A percentile compares a stretch with the other conserved stretches of the same genome.
phyloP scores from a whole-genome alignment of 2,329 filamentous ascomycete genomes.

The Waltergamsia citrina region DNA sequence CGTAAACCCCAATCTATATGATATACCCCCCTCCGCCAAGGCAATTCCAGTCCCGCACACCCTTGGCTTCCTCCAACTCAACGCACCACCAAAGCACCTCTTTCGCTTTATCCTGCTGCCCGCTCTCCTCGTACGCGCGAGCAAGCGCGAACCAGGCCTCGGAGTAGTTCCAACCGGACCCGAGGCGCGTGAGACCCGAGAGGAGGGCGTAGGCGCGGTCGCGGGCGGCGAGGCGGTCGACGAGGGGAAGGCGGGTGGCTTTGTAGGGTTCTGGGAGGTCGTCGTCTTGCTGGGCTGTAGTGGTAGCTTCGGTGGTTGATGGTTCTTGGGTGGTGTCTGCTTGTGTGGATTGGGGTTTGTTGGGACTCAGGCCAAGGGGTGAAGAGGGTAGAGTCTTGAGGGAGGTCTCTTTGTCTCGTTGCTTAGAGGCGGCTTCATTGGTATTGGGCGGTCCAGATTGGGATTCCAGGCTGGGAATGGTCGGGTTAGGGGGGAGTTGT shows the following conservation, averaged over 20 bases:
- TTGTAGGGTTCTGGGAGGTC: slow-evolving; percentile 42
- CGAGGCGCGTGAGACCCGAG: slow-evolving; percentile 73
- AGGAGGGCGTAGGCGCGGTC: slow-evolving; percentile 83
- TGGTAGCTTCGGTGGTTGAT: neutral
- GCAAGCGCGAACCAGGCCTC: slow-evolving; percentile 92
- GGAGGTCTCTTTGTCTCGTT: slow-evolving; percentile 1
- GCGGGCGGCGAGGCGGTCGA: slow-evolving; percentile 79
- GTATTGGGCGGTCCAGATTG: slow-evolving; percentile 6
- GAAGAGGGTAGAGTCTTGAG: slow-evolving; percentile 25
- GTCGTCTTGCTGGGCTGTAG: slow-evolving; percentile 12
- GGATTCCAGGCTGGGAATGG: slow-evolving; percentile 33
- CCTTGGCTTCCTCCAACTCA: slow-evolving; percentile 79
- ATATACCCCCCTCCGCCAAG: slow-evolving; percentile 60
- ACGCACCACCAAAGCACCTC: slow-evolving; percentile 97
- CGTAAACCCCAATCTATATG: slow-evolving; percentile 13
- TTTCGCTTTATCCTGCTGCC: slow-evolving; percentile 79
- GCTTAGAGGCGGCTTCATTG: neutral
- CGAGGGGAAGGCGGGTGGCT: slow-evolving; percentile 54
- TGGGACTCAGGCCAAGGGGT: slow-evolving; percentile 35
- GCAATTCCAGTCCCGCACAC: slow-evolving; percentile 69
- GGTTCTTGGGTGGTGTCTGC: slow-evolving; percentile 3
- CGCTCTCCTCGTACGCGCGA: slow-evolving; percentile 78
- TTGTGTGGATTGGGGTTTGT: neutral
- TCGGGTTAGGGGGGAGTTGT: slow-evolving; percentile 49
- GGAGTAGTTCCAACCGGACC: slow-evolving; percentile 79